These are phyloP conservation scores for Juncus inflexus DNA, from an alignment of 176 grass and related monocot genomes.

Conservation along the genomic window DNA sequence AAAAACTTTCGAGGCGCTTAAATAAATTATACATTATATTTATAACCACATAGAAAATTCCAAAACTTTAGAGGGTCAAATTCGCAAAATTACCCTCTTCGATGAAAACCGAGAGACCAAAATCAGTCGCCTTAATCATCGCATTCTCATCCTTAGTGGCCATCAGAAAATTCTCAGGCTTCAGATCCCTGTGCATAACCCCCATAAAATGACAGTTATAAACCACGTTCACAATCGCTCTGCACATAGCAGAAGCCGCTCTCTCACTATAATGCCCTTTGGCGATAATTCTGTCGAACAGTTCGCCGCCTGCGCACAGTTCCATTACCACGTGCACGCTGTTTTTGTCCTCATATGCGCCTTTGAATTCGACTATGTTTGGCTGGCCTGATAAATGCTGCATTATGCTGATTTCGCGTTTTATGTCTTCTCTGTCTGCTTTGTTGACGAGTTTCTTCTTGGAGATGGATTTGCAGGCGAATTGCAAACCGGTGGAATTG, in stretches of 20 bases:
- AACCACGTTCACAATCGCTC: constrained; percentile 90
- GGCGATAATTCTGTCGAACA: constrained; percentile 88
- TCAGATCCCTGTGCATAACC: constrained; percentile 93
- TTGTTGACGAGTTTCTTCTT: constrained; percentile 88
- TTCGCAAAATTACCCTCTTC: constrained; percentile 52
- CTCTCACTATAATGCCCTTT: constrained; percentile 95
- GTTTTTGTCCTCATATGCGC: constrained; percentile 79
- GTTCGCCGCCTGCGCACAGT: constrained; percentile 86
- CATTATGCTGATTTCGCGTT: constrained; percentile 95
- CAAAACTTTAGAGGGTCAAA: constrained; percentile 19
- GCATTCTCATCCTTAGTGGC: constrained; percentile 87
- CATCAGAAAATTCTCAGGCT: constrained; percentile 95
- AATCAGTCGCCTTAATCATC: constrained; percentile 97
- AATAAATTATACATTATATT: background rate
- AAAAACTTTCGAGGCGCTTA: background rate
- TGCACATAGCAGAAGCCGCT: constrained; percentile 72
- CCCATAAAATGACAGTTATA: constrained; percentile 98
- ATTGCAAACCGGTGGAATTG: constrained; percentile 54
- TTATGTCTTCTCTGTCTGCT: constrained; percentile 78
- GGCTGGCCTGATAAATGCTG: constrained; percentile 88
- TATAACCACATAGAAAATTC: background rate
- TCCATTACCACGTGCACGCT: constrained; percentile 96
- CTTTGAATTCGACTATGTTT: constrained; percentile 91
- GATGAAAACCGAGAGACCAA: constrained; percentile 93
- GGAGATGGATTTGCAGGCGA: constrained; percentile 97